phyloP scores from a whole-genome alignment of 495 filamentous ascomycete genomes.

The Immersiella caudata region DNA sequence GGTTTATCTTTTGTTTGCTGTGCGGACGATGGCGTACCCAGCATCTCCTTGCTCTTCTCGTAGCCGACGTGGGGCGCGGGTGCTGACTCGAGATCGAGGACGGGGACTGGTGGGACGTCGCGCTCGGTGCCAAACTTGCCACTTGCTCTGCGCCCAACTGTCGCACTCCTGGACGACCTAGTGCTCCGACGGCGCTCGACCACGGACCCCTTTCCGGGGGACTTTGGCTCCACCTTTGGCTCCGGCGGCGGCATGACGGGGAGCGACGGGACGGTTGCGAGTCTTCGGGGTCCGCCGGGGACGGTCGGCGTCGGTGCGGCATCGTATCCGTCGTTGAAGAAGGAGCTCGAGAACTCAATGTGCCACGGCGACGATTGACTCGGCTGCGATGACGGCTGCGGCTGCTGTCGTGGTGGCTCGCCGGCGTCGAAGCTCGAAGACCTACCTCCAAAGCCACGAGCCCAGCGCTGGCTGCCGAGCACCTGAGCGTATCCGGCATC shows the following conservation, averaged over 20 bases:
- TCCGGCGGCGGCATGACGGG: constrained; percentile 50
- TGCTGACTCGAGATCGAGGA: constrained; percentile 49
- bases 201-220: constrained; percentile 22
- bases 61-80: constrained; percentile 60
- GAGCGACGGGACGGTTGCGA: constrained; percentile 46
- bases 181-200: constrained; percentile 62
- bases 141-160: constrained; percentile 42
- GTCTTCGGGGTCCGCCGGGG: constrained; percentile 72
- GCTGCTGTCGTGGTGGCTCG: constrained; percentile 33
- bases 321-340: constrained; percentile 62
- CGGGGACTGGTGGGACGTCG: constrained; percentile 36
- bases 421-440: constrained; percentile 81
- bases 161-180: constrained; percentile 62
- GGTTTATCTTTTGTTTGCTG: constrained; percentile 65
- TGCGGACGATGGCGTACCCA: constrained; percentile 32
- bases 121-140: constrained; percentile 27
- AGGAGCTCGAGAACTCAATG: constrained; percentile 48
- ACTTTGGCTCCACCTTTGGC: constrained; percentile 36
- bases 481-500: constrained; percentile 64
- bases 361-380: constrained; percentile 43
- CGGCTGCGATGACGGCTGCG: constrained; percentile 22
- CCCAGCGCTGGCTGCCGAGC: constrained; percentile 59
- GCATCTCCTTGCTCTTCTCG: constrained; percentile 57
- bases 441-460: constrained; percentile 59
- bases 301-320: constrained; percentile 89